phyloP scores from a whole-genome alignment of 2,329 filamentous ascomycete genomes.

The Pseudocercospora eumusae region DNA sequence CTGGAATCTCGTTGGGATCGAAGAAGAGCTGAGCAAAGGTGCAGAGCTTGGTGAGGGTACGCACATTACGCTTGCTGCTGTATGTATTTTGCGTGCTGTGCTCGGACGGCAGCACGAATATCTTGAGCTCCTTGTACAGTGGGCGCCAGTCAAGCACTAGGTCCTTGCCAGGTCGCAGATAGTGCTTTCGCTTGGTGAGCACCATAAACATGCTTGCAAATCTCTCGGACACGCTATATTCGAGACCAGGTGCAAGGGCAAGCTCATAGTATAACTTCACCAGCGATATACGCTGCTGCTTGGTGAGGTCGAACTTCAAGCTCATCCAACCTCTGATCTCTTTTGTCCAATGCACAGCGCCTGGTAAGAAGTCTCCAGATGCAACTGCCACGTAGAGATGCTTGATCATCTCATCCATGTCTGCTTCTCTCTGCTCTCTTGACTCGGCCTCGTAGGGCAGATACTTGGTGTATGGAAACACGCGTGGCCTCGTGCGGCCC shows the following conservation, averaged over 20 bases:
- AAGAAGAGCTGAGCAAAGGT: constrained; percentile 91
- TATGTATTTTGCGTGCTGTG: constrained; percentile 62
- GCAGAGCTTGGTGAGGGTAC: constrained; percentile 82
- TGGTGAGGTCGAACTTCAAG: constrained; percentile 94
- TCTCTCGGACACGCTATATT: constrained; percentile 76
- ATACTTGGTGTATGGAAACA: constrained; percentile 88
- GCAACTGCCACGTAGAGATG: constrained; percentile 90
- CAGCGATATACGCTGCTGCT: constrained; percentile 77
- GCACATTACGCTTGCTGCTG: constrained; percentile 62
- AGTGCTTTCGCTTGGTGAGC: constrained; percentile 97
- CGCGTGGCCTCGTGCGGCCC: constrained; percentile 75
- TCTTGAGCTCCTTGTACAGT: constrained; percentile 88
- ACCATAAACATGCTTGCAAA: constrained; percentile 97
- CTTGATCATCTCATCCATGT: constrained; percentile 83
- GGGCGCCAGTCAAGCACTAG: constrained; percentile 91
- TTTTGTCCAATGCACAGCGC: constrained; percentile 93
- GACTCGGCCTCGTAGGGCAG: constrained; percentile 88
- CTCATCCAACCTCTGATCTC: constrained; percentile 94
- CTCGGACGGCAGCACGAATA: constrained; percentile 83
- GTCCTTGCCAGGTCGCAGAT: constrained; percentile 86
- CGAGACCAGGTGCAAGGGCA: constrained; percentile 83
- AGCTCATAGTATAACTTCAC: constrained; percentile 94
- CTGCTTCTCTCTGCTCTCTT: constrained; percentile 72
- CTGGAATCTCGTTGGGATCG: constrained; percentile 79
- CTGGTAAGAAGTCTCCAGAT: constrained; percentile 90